These are phyloP conservation scores for Calonectria pteridis DNA, from an alignment of 2,329 filamentous ascomycete genomes.

Conservation along the genomic window DNA sequence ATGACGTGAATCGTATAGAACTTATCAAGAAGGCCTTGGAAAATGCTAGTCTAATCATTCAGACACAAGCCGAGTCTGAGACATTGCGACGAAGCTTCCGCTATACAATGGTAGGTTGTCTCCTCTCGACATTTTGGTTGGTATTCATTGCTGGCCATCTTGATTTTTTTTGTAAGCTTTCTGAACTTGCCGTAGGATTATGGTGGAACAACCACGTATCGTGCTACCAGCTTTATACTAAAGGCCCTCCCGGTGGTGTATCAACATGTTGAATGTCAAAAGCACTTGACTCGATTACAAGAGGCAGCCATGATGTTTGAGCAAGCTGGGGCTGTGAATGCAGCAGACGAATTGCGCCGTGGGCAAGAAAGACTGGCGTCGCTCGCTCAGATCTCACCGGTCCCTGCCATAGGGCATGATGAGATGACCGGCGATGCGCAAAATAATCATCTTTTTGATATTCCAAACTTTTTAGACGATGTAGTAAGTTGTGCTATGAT, in stretches of 20 bases:
- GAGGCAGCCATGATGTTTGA: not conserved
- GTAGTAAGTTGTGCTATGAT: not conserved
- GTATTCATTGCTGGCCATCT: not conserved
- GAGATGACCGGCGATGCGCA: not conserved
- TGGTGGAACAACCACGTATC: not conserved
- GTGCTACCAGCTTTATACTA: not conserved
- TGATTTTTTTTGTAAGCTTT: not conserved
- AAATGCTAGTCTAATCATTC: not conserved
- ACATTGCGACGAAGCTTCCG: not conserved
- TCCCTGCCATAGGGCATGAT: not conserved
- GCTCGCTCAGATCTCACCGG: not conserved
- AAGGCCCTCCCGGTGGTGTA: not conserved
- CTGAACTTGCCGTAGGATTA: not conserved
- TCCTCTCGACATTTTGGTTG: too few species aligned
- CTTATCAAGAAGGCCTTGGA: not conserved
- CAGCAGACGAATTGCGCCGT: not conserved
- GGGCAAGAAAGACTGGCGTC: not conserved
- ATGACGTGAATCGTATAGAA: not conserved
- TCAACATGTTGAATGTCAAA: not conserved
- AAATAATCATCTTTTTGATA: not conserved
- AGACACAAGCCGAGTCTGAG: not conserved
- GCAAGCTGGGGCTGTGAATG: not conserved
- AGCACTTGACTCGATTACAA: not conserved
- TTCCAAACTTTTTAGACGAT: not conserved
- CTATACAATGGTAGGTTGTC: not conserved